Evolutionary conservation across 1,139 yeast species (phyloP).

Genomic region (Groenewaldozyma sp.): DNA sequence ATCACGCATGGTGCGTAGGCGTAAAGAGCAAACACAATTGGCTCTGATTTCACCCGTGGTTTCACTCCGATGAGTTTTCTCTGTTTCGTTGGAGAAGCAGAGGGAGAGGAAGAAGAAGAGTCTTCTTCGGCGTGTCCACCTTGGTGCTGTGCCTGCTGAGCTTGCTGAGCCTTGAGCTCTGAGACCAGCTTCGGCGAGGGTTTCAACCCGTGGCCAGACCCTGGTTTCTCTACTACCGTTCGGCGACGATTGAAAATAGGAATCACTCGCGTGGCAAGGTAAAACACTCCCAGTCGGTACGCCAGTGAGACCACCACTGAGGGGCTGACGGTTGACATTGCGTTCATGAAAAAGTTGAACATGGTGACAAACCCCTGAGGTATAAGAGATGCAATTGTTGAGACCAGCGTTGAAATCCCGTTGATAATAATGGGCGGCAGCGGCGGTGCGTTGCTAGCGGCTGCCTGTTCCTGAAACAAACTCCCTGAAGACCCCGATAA

Average conservation of each 20-base stretch:
- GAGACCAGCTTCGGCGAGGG: no score
- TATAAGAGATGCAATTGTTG: slow-evolving; percentile 36
- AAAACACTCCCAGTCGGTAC: slow-evolving; percentile 77
- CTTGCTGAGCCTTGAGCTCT: no score
- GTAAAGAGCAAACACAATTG: slow-evolving; percentile 48
- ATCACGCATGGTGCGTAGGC: slow-evolving; percentile 90
- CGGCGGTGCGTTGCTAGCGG: slow-evolving; percentile 25
- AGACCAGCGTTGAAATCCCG: slow-evolving; percentile 32
- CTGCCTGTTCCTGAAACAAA: slow-evolving; percentile 4
- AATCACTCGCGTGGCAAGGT: slow-evolving; percentile 88
- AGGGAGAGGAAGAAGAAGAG: background rate
- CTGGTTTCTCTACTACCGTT: slow-evolving; percentile 8
- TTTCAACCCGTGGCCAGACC: slow-evolving; percentile 4
- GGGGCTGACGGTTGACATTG: slow-evolving; percentile 68
- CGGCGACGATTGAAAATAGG: slow-evolving; percentile 38
- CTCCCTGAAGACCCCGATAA: background rate
- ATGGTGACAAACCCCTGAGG: slow-evolving; percentile 48
- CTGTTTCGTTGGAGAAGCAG: background rate
- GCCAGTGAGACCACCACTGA: slow-evolving; percentile 75
- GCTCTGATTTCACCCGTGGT: slow-evolving; percentile 21
- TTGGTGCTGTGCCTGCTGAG: no score
- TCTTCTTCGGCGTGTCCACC: background rate
- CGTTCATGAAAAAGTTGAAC: slow-evolving; percentile 58
- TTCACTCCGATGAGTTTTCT: slow-evolving; percentile 17
- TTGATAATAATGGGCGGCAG: slow-evolving; percentile 32